Conservation (phyloP, 2,329 filamentous ascomycete species). For the Fusarium sp. region DNA sequence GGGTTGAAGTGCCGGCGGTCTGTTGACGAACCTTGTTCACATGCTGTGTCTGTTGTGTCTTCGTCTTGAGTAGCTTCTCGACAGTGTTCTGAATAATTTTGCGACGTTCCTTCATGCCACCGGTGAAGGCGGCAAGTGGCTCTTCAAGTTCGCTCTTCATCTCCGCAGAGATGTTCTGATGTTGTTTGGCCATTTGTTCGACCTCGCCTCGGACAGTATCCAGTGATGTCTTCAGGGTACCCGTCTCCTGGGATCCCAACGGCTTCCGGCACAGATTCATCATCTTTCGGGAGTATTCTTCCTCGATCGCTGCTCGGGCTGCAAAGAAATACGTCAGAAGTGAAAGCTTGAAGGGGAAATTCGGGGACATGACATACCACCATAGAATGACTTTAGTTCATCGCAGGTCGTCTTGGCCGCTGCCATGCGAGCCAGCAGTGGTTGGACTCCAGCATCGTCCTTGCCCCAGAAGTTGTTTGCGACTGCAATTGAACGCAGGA, state of each 20-base stretch:
- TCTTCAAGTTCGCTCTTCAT: constrained; percentile 98
- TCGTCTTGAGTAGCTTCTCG: constrained; percentile 92
- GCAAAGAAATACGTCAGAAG: neutral
- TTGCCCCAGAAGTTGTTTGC: constrained; percentile 99
- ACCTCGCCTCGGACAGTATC: constrained; percentile 90
- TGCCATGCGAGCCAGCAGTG: constrained; percentile 93
- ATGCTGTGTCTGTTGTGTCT: constrained; percentile 87
- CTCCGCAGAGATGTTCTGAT: constrained; percentile 87
- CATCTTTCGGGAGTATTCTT: constrained; percentile 93
- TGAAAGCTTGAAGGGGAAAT: neutral
- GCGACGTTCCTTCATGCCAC: constrained; percentile 93
- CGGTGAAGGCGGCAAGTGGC: constrained; percentile 88
- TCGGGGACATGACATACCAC: constrained; percentile 61
- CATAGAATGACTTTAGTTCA: constrained; percentile 92
- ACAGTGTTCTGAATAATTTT: constrained; percentile 97
- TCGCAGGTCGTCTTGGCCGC: constrained; percentile 94
- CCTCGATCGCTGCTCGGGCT: constrained; percentile 94
- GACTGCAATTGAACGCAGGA: constrained; percentile 66
- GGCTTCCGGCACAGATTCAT: constrained; percentile 87
- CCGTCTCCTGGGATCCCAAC: constrained; percentile 86
- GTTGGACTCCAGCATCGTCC: constrained; percentile 94
- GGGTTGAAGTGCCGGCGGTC: accelerated
- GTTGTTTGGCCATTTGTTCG: constrained; percentile 93
- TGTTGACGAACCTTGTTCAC: constrained; percentile 82
- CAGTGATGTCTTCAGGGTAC: constrained; percentile 83